Conservation (phyloP, 23 red algal genomes). For the Gracilaria vermiculophylla region DNA sequence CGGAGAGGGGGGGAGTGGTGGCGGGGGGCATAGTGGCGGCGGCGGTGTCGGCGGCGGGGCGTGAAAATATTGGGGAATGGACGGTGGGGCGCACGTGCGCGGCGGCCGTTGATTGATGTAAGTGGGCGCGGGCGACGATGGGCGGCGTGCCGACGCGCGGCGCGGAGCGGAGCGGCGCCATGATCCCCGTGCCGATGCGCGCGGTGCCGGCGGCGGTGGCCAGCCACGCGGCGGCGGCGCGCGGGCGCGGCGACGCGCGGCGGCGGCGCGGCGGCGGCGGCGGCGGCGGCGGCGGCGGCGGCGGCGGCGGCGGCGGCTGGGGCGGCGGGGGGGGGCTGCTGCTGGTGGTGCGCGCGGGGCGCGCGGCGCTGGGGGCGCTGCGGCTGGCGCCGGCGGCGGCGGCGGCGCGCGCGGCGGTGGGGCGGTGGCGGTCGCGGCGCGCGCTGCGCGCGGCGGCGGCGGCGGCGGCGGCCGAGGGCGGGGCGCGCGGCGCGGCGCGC, state of each 20-base stretch:
- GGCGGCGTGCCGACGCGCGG: too few species aligned
- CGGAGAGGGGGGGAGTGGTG: too few species aligned
- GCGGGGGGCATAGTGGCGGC: too few species aligned
- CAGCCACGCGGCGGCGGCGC: background rate
- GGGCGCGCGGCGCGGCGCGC: background rate
- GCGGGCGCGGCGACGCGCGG: background rate
- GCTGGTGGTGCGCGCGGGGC: constrained; percentile 8
- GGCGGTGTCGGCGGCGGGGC: too few species aligned
- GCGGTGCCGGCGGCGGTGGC: background rate
- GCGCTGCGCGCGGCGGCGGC: constrained; percentile 27
- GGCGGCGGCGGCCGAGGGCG: background rate
- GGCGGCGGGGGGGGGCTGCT: constrained; percentile 22
- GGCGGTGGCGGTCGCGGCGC: constrained; percentile 45
- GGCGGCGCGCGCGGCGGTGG: constrained; percentile 5
- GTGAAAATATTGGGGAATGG: too few species aligned
- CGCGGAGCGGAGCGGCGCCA: background rate
- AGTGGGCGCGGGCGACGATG: background rate
- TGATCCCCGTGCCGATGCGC: background rate
- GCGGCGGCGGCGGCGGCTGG: constrained; percentile 4
- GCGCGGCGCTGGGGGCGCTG: constrained; percentile 29
- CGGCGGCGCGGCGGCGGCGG: background rate
- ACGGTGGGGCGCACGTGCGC: background rate
- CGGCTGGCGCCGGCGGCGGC: constrained; percentile 19
- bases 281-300: background rate
- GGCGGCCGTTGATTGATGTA: too few species aligned